Percentiles rank a stretch among this genome's conserved stretches.
Evolutionary conservation across 192 early-diverging fungal species (phyloP).

Genomic region (Entophlyctis luteolus): DNA sequence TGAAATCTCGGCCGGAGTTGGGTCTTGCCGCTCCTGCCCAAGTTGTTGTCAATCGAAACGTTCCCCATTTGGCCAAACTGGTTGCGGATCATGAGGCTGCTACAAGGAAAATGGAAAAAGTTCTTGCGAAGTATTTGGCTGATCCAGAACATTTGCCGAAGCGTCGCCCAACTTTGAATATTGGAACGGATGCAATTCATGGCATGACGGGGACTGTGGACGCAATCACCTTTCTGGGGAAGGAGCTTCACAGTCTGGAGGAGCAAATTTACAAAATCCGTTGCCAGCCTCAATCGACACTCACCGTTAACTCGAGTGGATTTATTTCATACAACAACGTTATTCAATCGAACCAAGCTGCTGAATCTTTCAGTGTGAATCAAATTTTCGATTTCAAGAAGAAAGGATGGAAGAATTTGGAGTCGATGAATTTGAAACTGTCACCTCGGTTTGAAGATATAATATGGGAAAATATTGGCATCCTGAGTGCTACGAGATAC

Average conservation of each 20-base stretch:
- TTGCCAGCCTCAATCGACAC: slow-evolving; percentile 25
- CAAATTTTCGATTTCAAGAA: slow-evolving; percentile 8
- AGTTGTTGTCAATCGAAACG: slow-evolving; percentile 34
- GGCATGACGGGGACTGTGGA: slow-evolving; percentile 40
- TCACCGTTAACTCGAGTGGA: slow-evolving; percentile 29
- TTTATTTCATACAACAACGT: slow-evolving; percentile 41
- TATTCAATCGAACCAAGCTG: slow-evolving; percentile 27
- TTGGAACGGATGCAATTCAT: slow-evolving; percentile 9
- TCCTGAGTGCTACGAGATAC: slow-evolving; percentile 11
- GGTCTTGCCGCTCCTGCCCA: slow-evolving; percentile 16
- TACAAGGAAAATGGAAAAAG: slow-evolving; percentile 34
- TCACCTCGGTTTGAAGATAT: slow-evolving; percentile 45
- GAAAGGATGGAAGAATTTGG: background rate
- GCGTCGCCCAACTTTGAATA: slow-evolving; percentile 34
- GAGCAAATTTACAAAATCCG: slow-evolving; percentile 44
- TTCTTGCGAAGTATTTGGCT: slow-evolving; percentile 34
- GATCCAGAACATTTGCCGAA: slow-evolving; percentile 32
- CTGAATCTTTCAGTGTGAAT: slow-evolving; percentile 5
- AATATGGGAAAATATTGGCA: slow-evolving; percentile 49
- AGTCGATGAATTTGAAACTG: slow-evolving; percentile 28
- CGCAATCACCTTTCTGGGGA: slow-evolving; percentile 32
- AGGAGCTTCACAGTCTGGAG: slow-evolving; percentile 34
- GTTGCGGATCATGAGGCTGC: slow-evolving; percentile 34
- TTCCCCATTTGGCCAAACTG: slow-evolving; percentile 31
- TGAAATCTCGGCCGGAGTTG: slow-evolving; percentile 13